Conservation (phyloP, 768 basidiomycete genomes). For the Pisolithus microcarpus region DNA sequence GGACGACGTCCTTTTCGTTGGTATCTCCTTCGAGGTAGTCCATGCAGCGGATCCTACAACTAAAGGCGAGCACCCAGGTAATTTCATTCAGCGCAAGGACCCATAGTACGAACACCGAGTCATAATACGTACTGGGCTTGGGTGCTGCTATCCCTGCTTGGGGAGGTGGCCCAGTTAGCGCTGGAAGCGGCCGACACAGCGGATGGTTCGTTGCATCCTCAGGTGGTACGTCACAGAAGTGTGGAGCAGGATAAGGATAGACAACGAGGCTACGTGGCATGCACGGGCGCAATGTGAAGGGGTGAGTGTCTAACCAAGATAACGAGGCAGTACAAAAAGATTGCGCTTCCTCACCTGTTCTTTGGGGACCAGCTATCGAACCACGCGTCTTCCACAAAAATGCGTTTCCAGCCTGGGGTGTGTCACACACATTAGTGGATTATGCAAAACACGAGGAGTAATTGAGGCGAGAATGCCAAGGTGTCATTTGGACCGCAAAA, state of each 20-base stretch:
- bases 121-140: slow-evolving; percentile 25
- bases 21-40: slow-evolving; percentile 17
- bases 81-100: slow-evolving; percentile 3
- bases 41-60: slow-evolving; percentile 25
- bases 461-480: background rate
- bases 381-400: slow-evolving; percentile 38
- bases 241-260: slow-evolving; percentile 35
- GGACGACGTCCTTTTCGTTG: background rate
- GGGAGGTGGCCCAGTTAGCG: slow-evolving; percentile 19
- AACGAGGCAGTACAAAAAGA: background rate
- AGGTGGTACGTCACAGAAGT: slow-evolving; percentile 32
- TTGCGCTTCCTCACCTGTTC: slow-evolving; percentile 16
- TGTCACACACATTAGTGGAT: background rate
- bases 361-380: slow-evolving; percentile 26
- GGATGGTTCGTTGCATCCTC: slow-evolving; percentile 33
- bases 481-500: background rate
- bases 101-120: background rate
- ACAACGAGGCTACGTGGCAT: slow-evolving; percentile 20
- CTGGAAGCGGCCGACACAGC: slow-evolving; percentile 41
- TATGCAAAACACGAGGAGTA: background rate
- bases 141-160: slow-evolving; percentile 18
- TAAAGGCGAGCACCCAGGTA: background rate
- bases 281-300: background rate
- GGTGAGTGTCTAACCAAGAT: background rate
- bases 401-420: slow-evolving; percentile 40